Percentiles rank a stretch among this genome's conserved stretches.
Evolutionary conservation across 345 rosid species (phyloP).

Genomic region (Garcia nutans): DNA sequence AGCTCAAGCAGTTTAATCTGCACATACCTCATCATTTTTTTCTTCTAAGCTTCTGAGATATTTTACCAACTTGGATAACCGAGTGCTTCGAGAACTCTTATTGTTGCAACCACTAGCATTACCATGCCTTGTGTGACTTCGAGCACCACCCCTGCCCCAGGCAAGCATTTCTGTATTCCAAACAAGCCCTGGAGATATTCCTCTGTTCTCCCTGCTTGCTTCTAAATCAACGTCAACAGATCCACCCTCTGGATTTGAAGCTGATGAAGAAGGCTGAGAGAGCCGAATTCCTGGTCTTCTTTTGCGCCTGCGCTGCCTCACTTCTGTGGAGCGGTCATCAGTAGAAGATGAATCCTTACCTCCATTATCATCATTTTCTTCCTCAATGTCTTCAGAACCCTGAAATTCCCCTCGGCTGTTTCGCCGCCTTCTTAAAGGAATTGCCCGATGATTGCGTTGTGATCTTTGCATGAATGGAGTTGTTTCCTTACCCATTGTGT

Average conservation of each 20-base stretch:
- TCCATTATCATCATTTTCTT: conserved; percentile 59
- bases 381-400: conserved; percentile 70
- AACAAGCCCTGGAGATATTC: conserved; percentile 66
- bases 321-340: conserved; percentile 58
- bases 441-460: conserved; percentile 48
- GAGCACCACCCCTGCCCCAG: conserved; percentile 91
- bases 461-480: conserved; percentile 41
- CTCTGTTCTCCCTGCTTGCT: conserved; percentile 52
- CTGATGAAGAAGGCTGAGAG: conserved; percentile 61
- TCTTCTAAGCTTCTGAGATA: conserved; percentile 66
- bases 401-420: conserved; percentile 54
- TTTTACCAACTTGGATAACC: conserved; percentile 68
- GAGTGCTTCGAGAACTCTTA: conserved; percentile 56
- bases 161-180: conserved; percentile 75
- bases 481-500: conserved; percentile 53
- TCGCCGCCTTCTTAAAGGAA: conserved; percentile 55
- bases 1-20: conserved; percentile 14
- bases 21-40: conserved; percentile 59
- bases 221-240: conserved; percentile 54
- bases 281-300: conserved; percentile 41
- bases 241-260: conserved; percentile 48
- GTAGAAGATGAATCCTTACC: conserved; percentile 75
- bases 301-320: conserved; percentile 52
- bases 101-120: conserved; percentile 46
- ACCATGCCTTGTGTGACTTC: conserved; percentile 86